Evolutionary conservation across 306 rosid species (phyloP), one percentile per base, ranked within the genome.

Genomic region (Prunus padus): DNA sequence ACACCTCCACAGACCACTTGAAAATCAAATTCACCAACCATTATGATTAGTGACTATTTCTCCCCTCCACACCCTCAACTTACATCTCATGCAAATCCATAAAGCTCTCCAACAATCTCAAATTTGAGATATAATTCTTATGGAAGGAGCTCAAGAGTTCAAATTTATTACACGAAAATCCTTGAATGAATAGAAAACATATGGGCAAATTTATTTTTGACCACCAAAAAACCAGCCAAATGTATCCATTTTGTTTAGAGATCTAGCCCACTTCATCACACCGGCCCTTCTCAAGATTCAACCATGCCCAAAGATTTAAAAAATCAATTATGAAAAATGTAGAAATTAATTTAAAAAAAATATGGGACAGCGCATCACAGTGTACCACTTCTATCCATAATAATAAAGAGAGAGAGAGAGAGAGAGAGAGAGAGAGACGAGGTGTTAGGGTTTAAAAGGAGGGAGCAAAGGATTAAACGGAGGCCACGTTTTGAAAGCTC

Each of bases 401-500:
- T 82, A 79, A 82, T 82, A 77, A 72, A 14, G 40, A 9, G 12
- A 46, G 42, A 33, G 40, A 37, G 42, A 33, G 40, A 33, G 40
- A 33, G 19, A 1, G 61, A 71, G 19, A 1, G 61, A 71, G 50
- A 84, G 77, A 72, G 78, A 74, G 14, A 9, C 18, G 16, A 47
- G 68, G 71, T 11, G 61, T 59, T 73, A 62, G 55, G 82, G 60
- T 49, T 77, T 52, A 61, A 75, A 75, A 23, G 46, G 80, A 61
- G 82, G 61, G 78, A 67, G 72, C 55, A 67, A 68, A 47, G 84
- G 78, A 81, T 81, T 80, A 19, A 80, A 83, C 86, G 76, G 78
- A 72, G 78, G 80, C 81, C 86, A 44, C 85, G 83, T 78, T 84
- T 63, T 12, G 76, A 65, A 72, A 69, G 74, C 80, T 74, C 80